Base-by-base conservation (phyloP, 139 green algal species). In the Micromonas commoda region DNA sequence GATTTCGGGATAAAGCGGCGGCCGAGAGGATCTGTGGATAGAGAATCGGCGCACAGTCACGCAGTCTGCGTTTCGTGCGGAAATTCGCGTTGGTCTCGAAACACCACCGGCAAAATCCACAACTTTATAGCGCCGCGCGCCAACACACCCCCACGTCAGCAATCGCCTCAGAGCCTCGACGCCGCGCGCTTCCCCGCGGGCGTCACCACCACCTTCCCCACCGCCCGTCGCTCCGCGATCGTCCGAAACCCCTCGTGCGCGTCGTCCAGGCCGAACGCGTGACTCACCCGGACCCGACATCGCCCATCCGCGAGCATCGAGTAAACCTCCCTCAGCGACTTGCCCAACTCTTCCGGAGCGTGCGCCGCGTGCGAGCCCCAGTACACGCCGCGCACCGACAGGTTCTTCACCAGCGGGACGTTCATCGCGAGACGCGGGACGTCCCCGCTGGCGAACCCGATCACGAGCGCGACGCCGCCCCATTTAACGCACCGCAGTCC, bases 381-480 rank as follows among this genome's bases (percentile, higher is more conserved):
- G 70, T 91, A 96, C 23, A 94, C 34, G 24, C 91, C 91, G 78
- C 92, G 90, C 39, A 91, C 53, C 3, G 91, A 96, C 21, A 88
- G 77, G 80, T 96, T 96, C 85, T 96, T 96, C 0, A 96, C 91
- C 63, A 94, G 83, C 6, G 88, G 81, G 26, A 95, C 85, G 85
- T 96, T 96, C 34, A 91, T 81, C n/a, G 85, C 66, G 29, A 94
- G 84, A 60, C 77, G 83, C 19, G 90, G 91, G 20, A 96, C 91
- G 24, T 73, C 57, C 24, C 87, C 76, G 80, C 86, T 85, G 1
- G 89, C 89, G 81, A 97, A 97, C 16, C 92, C 92, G 54, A 97
- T 91, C 34, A 96, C 82, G 45, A 96, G 80, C 13, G 93, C 86
- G 0, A 94, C 90, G 0, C 84, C 92, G 2, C 92, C 92, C 92